A percentile compares a stretch with the other conserved stretches of the same genome.
These are phyloP conservation scores for Bryum argenteum DNA, from an alignment of 225 moss, liverwort and hornwort genomes.

Conservation along the genomic window DNA sequence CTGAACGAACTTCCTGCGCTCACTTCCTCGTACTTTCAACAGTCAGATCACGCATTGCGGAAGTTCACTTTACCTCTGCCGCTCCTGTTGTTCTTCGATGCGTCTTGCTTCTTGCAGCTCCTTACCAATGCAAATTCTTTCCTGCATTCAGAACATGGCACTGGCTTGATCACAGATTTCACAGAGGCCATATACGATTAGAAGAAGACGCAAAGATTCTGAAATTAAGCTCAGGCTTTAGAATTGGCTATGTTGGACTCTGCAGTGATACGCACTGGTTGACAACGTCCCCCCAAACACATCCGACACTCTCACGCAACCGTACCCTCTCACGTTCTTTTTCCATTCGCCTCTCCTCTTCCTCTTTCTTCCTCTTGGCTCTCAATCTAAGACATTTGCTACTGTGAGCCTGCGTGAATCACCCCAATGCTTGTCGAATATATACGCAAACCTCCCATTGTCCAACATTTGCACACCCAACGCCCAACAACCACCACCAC, in stretches of 20 bases:
- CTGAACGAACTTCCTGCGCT: constrained; percentile 8
- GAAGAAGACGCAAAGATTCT: not conserved
- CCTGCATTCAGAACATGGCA: constrained; percentile 40
- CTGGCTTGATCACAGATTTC: not conserved
- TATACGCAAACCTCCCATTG: not conserved
- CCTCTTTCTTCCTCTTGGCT: constrained; percentile 77
- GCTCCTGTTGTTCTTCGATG: constrained; percentile 90
- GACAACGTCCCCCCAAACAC: not conserved
- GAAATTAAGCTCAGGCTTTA: not conserved
- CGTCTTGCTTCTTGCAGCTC: constrained; percentile 93
- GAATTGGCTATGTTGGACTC: not conserved
- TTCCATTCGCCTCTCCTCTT: constrained; percentile 79
- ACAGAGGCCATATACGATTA: not conserved
- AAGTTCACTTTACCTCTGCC: constrained; percentile 62
- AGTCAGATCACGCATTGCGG: not conserved
- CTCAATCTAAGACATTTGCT: no score
- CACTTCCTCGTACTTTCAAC: not conserved
- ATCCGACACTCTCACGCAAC: not conserved
- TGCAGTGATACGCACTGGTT: not conserved
- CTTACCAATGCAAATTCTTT: constrained; percentile 80
- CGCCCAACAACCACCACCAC: not conserved
- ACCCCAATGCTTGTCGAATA: not conserved
- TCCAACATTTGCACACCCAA: not conserved
- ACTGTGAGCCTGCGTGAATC: not conserved
- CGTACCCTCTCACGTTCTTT: constrained; percentile 70